phyloP scores from a whole-genome alignment of 495 filamentous ascomycete genomes.

The Annulohypoxylon moriforme region DNA sequence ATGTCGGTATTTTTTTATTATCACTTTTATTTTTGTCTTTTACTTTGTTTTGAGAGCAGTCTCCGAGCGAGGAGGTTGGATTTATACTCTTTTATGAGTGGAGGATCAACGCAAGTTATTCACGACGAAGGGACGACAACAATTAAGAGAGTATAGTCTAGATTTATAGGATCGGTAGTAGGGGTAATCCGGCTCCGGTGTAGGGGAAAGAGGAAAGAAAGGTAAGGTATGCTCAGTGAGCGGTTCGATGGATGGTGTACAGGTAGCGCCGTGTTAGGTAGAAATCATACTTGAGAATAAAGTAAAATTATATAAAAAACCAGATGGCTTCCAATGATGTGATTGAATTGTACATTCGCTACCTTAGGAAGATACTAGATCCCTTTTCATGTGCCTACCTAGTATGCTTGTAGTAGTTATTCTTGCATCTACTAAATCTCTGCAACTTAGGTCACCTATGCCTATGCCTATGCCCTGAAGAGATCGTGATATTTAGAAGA shows the following conservation, averaged over 20 bases:
- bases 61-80: not conserved
- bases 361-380: too few species aligned
- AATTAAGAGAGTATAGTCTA: constrained; percentile 7
- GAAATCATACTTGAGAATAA: constrained; percentile 38
- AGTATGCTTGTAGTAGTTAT: too few species aligned
- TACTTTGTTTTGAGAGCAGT: not conserved
- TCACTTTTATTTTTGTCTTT: not conserved
- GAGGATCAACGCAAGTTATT: constrained; percentile 39
- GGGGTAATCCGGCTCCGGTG: constrained; percentile 8
- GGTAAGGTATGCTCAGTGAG: constrained; percentile 13
- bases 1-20: constrained; percentile 14
- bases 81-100: constrained; percentile 21
- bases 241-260: constrained; percentile 20
- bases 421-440: too few species aligned
- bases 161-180: constrained; percentile 11
- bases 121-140: constrained; percentile 17
- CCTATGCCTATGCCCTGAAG: too few species aligned
- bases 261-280: constrained; percentile 38
- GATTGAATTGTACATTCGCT: not conserved
- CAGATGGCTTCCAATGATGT: not conserved
- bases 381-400: too few species aligned
- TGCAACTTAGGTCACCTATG: too few species aligned
- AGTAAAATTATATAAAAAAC: constrained; percentile 37
- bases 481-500: not conserved
- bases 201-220: not conserved